Percentiles rank a stretch among this genome's conserved stretches.
Evolutionary conservation across 352 stramenopile genomes (phyloP).

Genomic region (Globisporangium yorkense): DNA sequence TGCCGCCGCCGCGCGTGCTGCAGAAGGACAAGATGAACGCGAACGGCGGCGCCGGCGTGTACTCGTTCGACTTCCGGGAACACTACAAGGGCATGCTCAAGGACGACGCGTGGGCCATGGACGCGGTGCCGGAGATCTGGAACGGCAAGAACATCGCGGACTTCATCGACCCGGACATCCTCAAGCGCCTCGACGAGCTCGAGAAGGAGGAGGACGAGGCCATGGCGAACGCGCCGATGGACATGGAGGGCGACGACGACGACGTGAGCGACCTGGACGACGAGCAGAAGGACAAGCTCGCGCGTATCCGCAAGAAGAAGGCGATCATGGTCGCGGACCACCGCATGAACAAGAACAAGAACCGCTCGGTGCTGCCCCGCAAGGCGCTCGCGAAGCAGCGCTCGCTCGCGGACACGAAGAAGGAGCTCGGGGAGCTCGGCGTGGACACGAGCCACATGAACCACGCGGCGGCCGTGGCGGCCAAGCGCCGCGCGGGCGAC

Average conservation of each 20-base stretch:
- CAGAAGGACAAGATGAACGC: slow-evolving; percentile 90
- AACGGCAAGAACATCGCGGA: slow-evolving; percentile 99
- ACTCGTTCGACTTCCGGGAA: slow-evolving; percentile 96
- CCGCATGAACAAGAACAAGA: slow-evolving; percentile 95
- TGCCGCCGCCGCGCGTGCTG: slow-evolving; percentile 34
- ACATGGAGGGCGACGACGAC: slow-evolving; percentile 77
- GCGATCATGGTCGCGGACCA: slow-evolving; percentile 78
- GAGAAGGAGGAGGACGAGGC: slow-evolving; percentile 97
- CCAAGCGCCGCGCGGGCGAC: slow-evolving; percentile 58
- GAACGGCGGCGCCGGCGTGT: slow-evolving; percentile 96
- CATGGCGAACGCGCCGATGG: slow-evolving; percentile 86
- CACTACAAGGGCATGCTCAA: slow-evolving; percentile 95
- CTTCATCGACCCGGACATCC: slow-evolving; percentile 98
- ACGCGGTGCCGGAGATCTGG: slow-evolving; percentile 98
- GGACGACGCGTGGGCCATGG: slow-evolving; percentile 95
- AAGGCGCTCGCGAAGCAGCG: slow-evolving; percentile 78
- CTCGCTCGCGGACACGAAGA: slow-evolving; percentile 82
- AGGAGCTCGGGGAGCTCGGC: slow-evolving; percentile 87
- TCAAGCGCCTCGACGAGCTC: slow-evolving; percentile 92
- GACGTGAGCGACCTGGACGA: slow-evolving; percentile 92
- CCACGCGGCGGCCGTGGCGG: slow-evolving; percentile 68
- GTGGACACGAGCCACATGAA: slow-evolving; percentile 91
- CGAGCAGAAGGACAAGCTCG: slow-evolving; percentile 91
- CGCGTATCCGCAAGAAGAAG: slow-evolving; percentile 81
- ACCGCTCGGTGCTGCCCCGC: slow-evolving; percentile 87